phyloP scores from a whole-genome alignment of 2,329 filamentous ascomycete species.

The Trichoderma atroviride region DNA sequence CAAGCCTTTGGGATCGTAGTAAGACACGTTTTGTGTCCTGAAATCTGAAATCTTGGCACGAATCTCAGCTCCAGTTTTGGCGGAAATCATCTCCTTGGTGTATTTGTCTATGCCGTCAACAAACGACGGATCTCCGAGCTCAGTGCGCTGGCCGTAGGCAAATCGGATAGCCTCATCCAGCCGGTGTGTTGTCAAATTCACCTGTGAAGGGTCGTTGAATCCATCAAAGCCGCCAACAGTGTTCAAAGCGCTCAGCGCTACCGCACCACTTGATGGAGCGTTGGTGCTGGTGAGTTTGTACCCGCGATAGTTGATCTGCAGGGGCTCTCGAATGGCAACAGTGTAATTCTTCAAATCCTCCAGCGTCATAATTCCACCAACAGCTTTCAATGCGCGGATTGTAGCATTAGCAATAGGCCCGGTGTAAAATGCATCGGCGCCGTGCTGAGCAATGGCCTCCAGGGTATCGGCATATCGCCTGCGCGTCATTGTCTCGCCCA shows the following conservation, averaged over 20 bases:
- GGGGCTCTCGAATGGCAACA: conserved; percentile 62
- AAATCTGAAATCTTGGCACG: conserved; percentile 50
- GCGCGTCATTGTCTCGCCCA: conserved; percentile 75
- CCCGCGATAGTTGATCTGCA: conserved; percentile 66
- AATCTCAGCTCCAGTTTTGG: conserved; percentile 56
- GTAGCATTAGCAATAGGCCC: conserved; percentile 71
- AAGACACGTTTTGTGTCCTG: conserved; percentile 43
- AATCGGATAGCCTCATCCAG: conserved; percentile 85
- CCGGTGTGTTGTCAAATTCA: conserved; percentile 70
- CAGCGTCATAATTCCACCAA: conserved; percentile 76
- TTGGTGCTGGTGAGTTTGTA: conserved; percentile 68
- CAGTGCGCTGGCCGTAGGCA: conserved; percentile 72
- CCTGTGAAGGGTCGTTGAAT: conserved; percentile 58
- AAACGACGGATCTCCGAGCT: conserved; percentile 77
- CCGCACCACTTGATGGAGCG: conserved; percentile 73
- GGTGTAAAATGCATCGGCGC: conserved; percentile 69
- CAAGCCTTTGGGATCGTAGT: conserved; percentile 50
- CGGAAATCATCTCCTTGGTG: conserved; percentile 68
- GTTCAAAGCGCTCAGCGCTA: conserved; percentile 74
- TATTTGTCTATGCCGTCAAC: conserved; percentile 61
- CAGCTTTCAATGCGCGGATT: conserved; percentile 63
- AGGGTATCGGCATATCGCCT: conserved; percentile 75
- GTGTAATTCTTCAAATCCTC: conserved; percentile 74
- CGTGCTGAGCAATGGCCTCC: conserved; percentile 67
- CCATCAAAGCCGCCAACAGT: conserved; percentile 70